These are phyloP conservation scores for Russula ochroleuca DNA, from an alignment of 768 basidiomycete genomes.

Conservation along the genomic window DNA sequence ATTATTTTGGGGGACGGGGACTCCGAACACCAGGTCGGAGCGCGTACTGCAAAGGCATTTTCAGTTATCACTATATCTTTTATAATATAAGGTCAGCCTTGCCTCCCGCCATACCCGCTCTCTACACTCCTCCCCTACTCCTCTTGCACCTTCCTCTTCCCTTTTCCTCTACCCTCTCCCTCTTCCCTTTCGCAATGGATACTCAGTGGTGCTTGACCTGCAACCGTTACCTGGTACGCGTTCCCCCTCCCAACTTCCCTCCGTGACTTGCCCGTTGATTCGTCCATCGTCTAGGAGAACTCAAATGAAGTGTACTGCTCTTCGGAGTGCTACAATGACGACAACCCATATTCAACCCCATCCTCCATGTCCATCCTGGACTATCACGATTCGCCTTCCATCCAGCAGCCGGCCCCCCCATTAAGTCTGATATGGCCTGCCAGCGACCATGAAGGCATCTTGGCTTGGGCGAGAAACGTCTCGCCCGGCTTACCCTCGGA, in stretches of 20 bases:
- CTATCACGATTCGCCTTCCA: slow-evolving; percentile 8
- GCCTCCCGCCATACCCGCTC: slow-evolving; percentile 7
- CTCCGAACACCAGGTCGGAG: slow-evolving; percentile 11
- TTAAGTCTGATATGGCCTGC: slow-evolving; percentile 31
- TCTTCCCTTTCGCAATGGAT: slow-evolving; percentile 44
- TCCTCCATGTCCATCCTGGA: slow-evolving; percentile 25
- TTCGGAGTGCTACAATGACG: slow-evolving; percentile 39
- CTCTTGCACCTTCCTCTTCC: slow-evolving; percentile 23
- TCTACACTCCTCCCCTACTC: slow-evolving; percentile 4
- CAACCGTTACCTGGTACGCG: slow-evolving; percentile 53
- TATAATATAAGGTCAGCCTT: slow-evolving; percentile 23
- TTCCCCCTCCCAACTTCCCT: slow-evolving; percentile 10
- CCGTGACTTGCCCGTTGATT: slow-evolving; percentile 27
- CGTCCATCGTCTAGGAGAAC: slow-evolving; percentile 32
- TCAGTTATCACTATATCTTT: slow-evolving; percentile 17
- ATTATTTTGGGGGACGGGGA: slow-evolving; percentile 22
- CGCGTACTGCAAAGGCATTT: slow-evolving; percentile 8
- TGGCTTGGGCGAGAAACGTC: slow-evolving; percentile 38
- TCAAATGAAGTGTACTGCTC: slow-evolving; percentile 52
- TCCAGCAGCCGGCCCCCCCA: slow-evolving; percentile 15
- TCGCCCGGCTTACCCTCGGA: slow-evolving; percentile 30
- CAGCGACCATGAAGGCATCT: slow-evolving; percentile 43
- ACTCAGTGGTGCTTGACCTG: slow-evolving; percentile 71
- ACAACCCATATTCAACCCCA: slow-evolving; percentile 28
- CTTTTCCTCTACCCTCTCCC: slow-evolving; percentile 25